Conservation (phyloP, 768 basidiomycete genomes). For the Sporobolomyces roseus region DNA sequence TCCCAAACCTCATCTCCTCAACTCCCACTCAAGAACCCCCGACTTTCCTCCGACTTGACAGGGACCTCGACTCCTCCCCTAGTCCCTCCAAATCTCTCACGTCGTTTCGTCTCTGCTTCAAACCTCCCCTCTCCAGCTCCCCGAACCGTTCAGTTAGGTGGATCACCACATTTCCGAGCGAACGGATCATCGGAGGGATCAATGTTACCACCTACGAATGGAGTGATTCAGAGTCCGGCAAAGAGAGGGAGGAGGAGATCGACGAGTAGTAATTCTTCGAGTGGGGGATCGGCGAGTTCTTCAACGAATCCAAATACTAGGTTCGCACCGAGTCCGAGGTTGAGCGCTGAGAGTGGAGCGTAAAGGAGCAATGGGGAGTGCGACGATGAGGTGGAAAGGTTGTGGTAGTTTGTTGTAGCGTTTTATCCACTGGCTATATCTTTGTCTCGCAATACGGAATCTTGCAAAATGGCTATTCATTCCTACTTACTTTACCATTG, state of each 20-base stretch:
- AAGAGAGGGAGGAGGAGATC: slow-evolving; percentile 7
- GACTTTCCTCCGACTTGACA: neutral
- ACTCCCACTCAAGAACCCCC: neutral
- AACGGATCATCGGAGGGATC: neutral
- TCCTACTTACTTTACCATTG: too few species aligned
- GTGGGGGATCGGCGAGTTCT: neutral
- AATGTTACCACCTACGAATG: neutral
- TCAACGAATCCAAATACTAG: slow-evolving; percentile 3
- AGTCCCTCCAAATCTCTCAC: slow-evolving; percentile 4
- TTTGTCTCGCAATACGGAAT: too few species aligned
- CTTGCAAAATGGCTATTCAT: too few species aligned
- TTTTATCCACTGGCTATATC: too few species aligned
- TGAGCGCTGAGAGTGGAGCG: neutral
- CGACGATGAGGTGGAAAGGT: neutral
- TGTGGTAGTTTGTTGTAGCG: too few species aligned
- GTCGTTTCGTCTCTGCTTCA: neutral
- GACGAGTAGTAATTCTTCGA: slow-evolving; percentile 6
- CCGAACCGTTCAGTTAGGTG: too few species aligned
- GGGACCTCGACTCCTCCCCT: slow-evolving; percentile 6
- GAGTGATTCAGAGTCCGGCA: neutral
- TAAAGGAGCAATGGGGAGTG: neutral
- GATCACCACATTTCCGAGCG: neutral
- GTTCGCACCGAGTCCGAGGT: slow-evolving; percentile 16
- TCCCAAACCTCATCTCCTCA: neutral
- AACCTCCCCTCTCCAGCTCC: slow-evolving; percentile 13